Evolutionary conservation across 768 basidiomycete genomes (phyloP).

Genomic region (Tricholoma furcatifolium): DNA sequence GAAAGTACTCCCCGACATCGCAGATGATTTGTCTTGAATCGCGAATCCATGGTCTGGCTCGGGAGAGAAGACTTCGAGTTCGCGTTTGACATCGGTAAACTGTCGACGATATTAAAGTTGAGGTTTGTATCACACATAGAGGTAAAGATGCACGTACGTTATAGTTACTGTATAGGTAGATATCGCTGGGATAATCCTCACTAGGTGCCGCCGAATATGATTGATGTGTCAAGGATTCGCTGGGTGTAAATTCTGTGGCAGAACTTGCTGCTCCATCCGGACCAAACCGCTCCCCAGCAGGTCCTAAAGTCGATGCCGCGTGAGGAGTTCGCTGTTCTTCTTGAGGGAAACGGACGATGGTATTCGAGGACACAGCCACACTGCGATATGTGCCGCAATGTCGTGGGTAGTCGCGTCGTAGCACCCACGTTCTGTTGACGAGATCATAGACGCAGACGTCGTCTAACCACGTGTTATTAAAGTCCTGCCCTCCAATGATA

Average conservation of each 20-base stretch:
- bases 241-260: slow-evolving; percentile 49
- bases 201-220: slow-evolving; percentile 75
- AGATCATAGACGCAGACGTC: slow-evolving; percentile 92
- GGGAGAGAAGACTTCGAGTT: slow-evolving; percentile 89
- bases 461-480: slow-evolving; percentile 91
- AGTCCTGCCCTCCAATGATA: slow-evolving; percentile 94
- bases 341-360: slow-evolving; percentile 66
- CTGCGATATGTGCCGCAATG: slow-evolving; percentile 97
- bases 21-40: slow-evolving; percentile 74
- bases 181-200: slow-evolving; percentile 78
- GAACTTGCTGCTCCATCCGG: slow-evolving; percentile 39
- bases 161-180: slow-evolving; percentile 94
- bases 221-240: slow-evolving; percentile 64
- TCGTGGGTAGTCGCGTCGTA: slow-evolving; percentile 78
- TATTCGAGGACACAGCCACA: slow-evolving; percentile 77
- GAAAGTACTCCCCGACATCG: slow-evolving; percentile 79
- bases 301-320: slow-evolving; percentile 44
- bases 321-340: slow-evolving; percentile 50
- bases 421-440: slow-evolving; percentile 69
- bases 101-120: slow-evolving; percentile 27
- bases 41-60: slow-evolving; percentile 73
- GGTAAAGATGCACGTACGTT: slow-evolving; percentile 56
- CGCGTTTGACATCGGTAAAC: slow-evolving; percentile 95
- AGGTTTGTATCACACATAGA: slow-evolving; percentile 2
- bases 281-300: slow-evolving; percentile 59